Evolutionary conservation across 495 filamentous ascomycete genomes (phyloP), one percentile per base, ranked within the genome.

Genomic region (Aspergillus biplanus): DNA sequence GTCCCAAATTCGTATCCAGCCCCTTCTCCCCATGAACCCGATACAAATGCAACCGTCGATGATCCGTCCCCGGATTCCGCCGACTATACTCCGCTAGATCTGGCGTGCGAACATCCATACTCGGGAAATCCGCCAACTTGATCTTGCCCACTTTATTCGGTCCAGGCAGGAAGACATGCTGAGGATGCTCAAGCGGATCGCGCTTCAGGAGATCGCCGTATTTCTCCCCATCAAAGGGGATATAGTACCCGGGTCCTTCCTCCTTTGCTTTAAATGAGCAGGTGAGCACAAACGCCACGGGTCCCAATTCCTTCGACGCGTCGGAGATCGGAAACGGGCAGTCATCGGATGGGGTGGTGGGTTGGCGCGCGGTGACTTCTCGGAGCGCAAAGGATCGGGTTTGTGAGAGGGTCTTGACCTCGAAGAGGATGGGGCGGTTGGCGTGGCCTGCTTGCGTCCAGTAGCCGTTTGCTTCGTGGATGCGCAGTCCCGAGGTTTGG

Each of bases 401-500:
- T 6, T 49, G 57, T 13, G 57, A 59, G 13, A 59, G 57, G 9
- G 57, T 59, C 21, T 18, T 48, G 21, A 50, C 44, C 46, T 50
- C 46, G 57, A 50, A 59, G 32, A 59, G 32, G 15, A 59, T 46
- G 1, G 57, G 57, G 46, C 57, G 57, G 27, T 59, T 59, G 21
- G 57, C 16, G 57, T 35, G 32, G 16, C 57, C 57, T 5, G 57
- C 57, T n/a, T 59, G 57, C 9, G 46, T 50, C 57, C 57, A 59
- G 46, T 59, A 59, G 18, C 57, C 57, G 33, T 59, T 59, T 5
- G 57, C 57, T 35, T 59, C 57, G 57, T 59, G 57, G 32, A 59
- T 27, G 31, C 12, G 32, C 5, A 59, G 33, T 5, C n/a, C 15
- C 12, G 42, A 16, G 44, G 33, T 33, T 35, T 33, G 21, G 3